Evolutionary conservation across 2,329 filamentous ascomycete genomes (phyloP).

Genomic region (Aureobasidium sp.): DNA sequence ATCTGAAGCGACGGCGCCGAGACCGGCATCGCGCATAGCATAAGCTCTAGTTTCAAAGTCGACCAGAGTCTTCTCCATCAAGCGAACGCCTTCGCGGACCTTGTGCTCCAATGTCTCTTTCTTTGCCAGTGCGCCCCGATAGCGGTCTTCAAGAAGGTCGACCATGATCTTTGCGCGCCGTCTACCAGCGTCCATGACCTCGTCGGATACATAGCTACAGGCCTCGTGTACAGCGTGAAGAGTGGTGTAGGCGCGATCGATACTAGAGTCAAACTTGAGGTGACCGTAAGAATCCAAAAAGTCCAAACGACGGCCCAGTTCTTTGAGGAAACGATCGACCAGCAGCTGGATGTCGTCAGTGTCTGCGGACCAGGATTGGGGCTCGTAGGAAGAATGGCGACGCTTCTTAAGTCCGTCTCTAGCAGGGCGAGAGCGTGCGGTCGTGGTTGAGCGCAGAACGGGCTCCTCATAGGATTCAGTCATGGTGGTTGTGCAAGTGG

Average conservation of each 20-base stretch:
- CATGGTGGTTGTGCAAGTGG: conserved; percentile 21
- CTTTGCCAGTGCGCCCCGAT: conserved; percentile 75
- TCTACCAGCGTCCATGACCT: conserved; percentile 79
- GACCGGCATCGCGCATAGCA: conserved; percentile 68
- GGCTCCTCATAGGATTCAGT: conserved; percentile 39
- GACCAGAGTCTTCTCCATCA: conserved; percentile 77
- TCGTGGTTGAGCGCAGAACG: conserved; percentile 32
- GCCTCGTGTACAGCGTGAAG: conserved; percentile 79
- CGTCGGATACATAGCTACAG: conserved; percentile 84
- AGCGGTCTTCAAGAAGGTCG: conserved; percentile 81
- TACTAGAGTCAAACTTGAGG: conserved; percentile 71
- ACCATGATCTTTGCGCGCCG: conserved; percentile 82
- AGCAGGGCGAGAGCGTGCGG: conserved; percentile 30
- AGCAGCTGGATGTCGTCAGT: conserved; percentile 42
- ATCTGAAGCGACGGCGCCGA: conserved; percentile 64
- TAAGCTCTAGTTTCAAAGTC: conserved; percentile 80
- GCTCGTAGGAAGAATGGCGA: conserved; percentile 42
- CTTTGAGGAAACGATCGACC: conserved; percentile 72
- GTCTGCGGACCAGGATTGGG: conserved; percentile 39
- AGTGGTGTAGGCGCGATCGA: conserved; percentile 78
- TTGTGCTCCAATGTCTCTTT: conserved; percentile 89
- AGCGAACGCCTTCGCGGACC: conserved; percentile 74
- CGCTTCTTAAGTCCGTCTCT: conserved; percentile 30
- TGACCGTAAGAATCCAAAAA: conserved; percentile 85
- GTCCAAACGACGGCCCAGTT: conserved; percentile 79